Conservation (phyloP, 192 early-diverging fungal species). For the Coemansia reversa region DNA sequence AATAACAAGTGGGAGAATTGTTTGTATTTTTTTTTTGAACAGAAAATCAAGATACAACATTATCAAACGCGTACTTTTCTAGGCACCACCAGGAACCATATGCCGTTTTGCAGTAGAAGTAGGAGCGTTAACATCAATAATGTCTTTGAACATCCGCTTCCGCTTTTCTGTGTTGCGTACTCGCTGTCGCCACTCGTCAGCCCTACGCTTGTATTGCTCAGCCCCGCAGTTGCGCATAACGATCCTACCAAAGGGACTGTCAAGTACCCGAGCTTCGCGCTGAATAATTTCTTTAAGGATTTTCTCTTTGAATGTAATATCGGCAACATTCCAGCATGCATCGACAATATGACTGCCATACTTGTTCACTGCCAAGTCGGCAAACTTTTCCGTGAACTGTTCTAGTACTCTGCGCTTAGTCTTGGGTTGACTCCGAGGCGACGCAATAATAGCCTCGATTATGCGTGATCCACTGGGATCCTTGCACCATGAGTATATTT, state of each 20-base stretch:
- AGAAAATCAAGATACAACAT: too few species aligned
- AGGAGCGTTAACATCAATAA: background rate
- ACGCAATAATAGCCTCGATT: constrained; percentile 65
- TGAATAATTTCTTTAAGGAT: constrained; percentile 72
- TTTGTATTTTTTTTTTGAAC: too few species aligned
- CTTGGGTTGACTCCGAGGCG: constrained; percentile 57
- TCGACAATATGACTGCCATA: constrained; percentile 82
- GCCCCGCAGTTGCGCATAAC: constrained; percentile 77
- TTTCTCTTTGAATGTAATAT: constrained; percentile 63
- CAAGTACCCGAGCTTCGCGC: constrained; percentile 56
- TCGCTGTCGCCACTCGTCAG: constrained; percentile 76
- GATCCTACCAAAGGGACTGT: constrained; percentile 70
- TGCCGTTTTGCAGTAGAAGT: too few species aligned
- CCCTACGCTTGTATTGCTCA: constrained; percentile 69
- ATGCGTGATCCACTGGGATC: constrained; percentile 74
- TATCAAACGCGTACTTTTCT: too few species aligned
- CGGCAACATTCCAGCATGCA: constrained; percentile 69
- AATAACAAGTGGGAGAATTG: too few species aligned
- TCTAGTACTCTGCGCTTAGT: constrained; percentile 66
- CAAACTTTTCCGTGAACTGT: constrained; percentile 59
- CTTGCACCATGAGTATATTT: constrained; percentile 54
- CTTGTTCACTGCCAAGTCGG: constrained; percentile 64
- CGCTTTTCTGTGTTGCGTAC: constrained; percentile 72
- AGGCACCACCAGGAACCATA: too few species aligned
- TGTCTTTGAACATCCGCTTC: constrained; percentile 72